A percentile compares a stretch with the other conserved stretches of the same genome.
Conservation (phyloP, 768 basidiomycete genomes). For the Mycena vitilis region DNA sequence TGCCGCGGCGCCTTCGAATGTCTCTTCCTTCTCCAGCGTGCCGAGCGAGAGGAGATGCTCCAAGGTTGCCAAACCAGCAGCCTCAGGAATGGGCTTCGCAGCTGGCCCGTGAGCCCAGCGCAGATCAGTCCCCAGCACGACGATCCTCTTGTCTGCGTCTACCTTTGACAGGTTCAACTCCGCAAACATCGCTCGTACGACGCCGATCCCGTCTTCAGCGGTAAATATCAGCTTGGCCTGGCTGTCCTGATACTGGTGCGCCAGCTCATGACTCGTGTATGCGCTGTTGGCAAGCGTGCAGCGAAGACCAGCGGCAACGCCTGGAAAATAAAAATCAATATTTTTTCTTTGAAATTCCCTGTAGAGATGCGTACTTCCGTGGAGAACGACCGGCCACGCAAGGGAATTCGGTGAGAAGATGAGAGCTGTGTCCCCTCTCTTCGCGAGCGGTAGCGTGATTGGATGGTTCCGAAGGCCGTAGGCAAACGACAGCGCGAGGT, state of each 20-base stretch:
- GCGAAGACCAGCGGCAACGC: conserved; percentile 64
- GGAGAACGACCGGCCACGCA: too few relatives aligned
- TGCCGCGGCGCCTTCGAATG: conserved; percentile 38
- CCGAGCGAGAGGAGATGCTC: conserved; percentile 34
- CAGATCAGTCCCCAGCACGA: conserved; percentile 22
- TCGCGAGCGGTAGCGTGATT: too few relatives aligned
- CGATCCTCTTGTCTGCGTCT: conserved; percentile 25
- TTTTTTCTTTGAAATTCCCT: too few relatives aligned
- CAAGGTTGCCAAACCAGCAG: conserved; percentile 20
- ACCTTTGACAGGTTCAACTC: conserved; percentile 27
- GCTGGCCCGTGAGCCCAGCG: conserved; percentile 32
- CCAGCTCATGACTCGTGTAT: conserved; percentile 65
- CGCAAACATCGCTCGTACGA: conserved; percentile 37
- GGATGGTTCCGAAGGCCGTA: too few relatives aligned
- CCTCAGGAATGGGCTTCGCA: neutral
- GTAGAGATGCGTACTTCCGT: too few relatives aligned
- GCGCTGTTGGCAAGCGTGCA: conserved; percentile 66
- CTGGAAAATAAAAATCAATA: too few relatives aligned
- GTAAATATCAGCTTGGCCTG: conserved; percentile 60
- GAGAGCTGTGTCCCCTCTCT: too few relatives aligned
- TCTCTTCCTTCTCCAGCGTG: conserved; percentile 36
- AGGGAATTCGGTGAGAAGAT: too few relatives aligned
- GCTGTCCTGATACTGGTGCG: conserved; percentile 65
- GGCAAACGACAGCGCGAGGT: too few relatives aligned
- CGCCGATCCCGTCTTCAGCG: conserved; percentile 51